Conservation (phyloP, 2,329 filamentous ascomycete genomes). For the Botrytis elliptica region DNA sequence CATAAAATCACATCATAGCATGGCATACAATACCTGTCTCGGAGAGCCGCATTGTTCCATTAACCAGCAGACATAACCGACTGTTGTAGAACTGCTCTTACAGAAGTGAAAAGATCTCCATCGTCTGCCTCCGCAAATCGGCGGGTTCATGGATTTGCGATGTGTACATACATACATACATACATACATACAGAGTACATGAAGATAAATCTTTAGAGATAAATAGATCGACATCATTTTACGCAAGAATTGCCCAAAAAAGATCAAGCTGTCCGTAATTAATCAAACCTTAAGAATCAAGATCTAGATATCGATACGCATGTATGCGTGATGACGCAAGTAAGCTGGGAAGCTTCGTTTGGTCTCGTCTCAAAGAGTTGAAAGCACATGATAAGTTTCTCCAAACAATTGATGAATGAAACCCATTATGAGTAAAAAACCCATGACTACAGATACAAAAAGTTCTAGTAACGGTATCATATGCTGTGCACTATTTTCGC, state of each 20-base stretch:
- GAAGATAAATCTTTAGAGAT: background rate
- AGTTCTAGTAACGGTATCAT: conserved; percentile 18
- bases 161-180: background rate
- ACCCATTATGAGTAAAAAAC: background rate
- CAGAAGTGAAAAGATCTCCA: conserved; percentile 1
- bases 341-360: background rate
- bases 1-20: background rate
- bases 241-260: background rate
- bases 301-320: background rate
- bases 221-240: background rate
- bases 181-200: background rate
- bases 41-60: background rate
- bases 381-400: background rate
- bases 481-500: conserved; percentile 26
- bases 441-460: background rate
- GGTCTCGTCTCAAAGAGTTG: background rate
- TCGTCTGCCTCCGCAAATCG: background rate
- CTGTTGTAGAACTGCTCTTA: background rate
- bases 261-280: conserved; percentile 1
- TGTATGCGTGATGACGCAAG: conserved; percentile 16
- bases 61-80: background rate
- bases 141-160: conserved; percentile 1
- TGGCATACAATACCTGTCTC: background rate
- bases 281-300: conserved; percentile 5
- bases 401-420: background rate